These are phyloP conservation scores for Taiozyma sp. DNA, from an alignment of 1,139 yeast species.

Conservation along the genomic window DNA sequence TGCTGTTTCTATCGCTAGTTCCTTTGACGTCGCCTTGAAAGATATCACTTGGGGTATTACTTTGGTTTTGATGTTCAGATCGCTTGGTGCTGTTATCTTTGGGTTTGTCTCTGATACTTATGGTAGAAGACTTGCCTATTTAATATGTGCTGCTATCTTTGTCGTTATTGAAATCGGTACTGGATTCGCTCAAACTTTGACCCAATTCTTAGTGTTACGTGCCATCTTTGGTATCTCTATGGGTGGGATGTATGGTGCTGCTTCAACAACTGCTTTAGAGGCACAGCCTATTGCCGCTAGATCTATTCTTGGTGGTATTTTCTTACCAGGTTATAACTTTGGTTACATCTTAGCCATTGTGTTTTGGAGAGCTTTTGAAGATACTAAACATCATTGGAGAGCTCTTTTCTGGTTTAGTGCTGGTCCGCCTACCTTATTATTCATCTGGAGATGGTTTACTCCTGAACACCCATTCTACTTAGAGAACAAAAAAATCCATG, in stretches of 20 bases:
- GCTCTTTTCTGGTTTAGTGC: slow-evolving; percentile 53
- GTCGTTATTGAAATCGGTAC: slow-evolving; percentile 47
- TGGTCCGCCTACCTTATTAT: slow-evolving; percentile 39
- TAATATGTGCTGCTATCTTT: slow-evolving; percentile 39
- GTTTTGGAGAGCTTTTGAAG: slow-evolving; percentile 37
- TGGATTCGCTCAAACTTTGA: slow-evolving; percentile 46
- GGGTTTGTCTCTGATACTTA: slow-evolving; percentile 47
- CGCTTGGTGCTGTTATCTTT: slow-evolving; percentile 54
- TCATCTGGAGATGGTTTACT: slow-evolving; percentile 36
- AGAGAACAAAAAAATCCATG: slow-evolving; percentile 19
- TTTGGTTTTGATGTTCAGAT: slow-evolving; percentile 50
- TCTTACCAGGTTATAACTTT: slow-evolving; percentile 40
- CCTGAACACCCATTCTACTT: slow-evolving; percentile 35
- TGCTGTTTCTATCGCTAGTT: slow-evolving; percentile 13
- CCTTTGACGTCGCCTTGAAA: slow-evolving; percentile 12
- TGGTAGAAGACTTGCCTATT: slow-evolving; percentile 54
- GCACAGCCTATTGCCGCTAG: slow-evolving; percentile 40
- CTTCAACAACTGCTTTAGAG: slow-evolving; percentile 45
- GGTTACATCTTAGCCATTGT: slow-evolving; percentile 42
- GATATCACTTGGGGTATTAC: slow-evolving; percentile 12
- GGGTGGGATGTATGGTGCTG: slow-evolving; percentile 49
- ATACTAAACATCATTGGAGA: slow-evolving; percentile 39
- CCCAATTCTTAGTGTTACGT: slow-evolving; percentile 48
- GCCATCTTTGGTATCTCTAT: slow-evolving; percentile 46
- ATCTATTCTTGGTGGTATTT: slow-evolving; percentile 41